Base-by-base conservation (phyloP, 495 filamentous ascomycete genomes). In the Bacidia gigantensis region DNA sequence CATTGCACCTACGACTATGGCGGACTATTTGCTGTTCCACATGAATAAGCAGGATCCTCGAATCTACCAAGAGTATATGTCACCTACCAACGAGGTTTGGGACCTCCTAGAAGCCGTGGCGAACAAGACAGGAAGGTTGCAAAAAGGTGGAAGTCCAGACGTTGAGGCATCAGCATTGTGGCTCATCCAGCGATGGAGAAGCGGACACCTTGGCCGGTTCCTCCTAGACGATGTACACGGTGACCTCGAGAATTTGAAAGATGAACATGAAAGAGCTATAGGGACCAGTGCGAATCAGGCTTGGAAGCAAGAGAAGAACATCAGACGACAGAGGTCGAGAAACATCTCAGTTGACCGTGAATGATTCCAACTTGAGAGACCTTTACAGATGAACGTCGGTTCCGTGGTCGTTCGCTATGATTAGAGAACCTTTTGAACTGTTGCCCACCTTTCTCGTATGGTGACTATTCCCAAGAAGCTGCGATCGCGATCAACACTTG, bases 21-120 rank as follows among this genome's bases (percentile, higher is more conserved):
- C 86, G 10, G 92, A 98, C 60, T 98, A 93, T 62, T 66, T 97
- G 25, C 75, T 98, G 21, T 97, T 80, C 65, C 79, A 80, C 40
- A 69, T 98, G 26, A 98, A 98, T 57, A 60, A 74, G 39, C 25
- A 26, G 0, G 67, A 78, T 53, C 69, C 78, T 1, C 42, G 53
- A 18, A 62, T 75, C 35, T 96, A 96, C 63, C 51, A 67, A 18
- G 69, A 75, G 12, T 86, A 86, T 66, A 75, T 72, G 39, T 52
- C 60, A 11, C 86, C 89, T 11, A 96, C 92, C 0, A 95, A 98
- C 63, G 86, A 95, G 52, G 69, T 95, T 17, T 58, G 69, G 32
- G 71, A 74, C 20, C 76, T 94, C 7, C 67, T 97, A 14, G 72
- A 79, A 12, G 73, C 64, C 0, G 77, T 90, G 24, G 89, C 84